Evolutionary conservation across 768 basidiomycete genomes (phyloP), one percentile per base, ranked within the genome.

Genomic region (Auricularia heimuer): DNA sequence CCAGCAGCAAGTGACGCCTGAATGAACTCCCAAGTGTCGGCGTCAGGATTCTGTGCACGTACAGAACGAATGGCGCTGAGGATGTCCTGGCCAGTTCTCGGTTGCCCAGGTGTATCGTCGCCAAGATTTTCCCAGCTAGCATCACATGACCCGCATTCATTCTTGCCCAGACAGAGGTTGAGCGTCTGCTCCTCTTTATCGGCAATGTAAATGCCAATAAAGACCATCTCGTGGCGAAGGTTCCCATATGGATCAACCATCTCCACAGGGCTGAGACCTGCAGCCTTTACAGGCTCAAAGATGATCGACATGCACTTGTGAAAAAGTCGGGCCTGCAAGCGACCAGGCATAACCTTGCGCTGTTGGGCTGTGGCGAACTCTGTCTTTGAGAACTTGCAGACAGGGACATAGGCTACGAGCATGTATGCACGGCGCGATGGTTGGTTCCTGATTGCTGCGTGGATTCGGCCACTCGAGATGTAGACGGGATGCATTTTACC

Each of bases 111-210:
- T 3, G 35, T 34, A 16, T 11, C 6, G 37, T 51, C 51, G 14
- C 62, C 65, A 63, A 65, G 51, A 21, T 3, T 21, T 12, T 62
- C 24, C 12, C 36, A 51, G 3, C 29, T 45, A 24, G 65, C 62
- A 11, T 4, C 12, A 37, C 65, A 65, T 3, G 11, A 2, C 7
- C 14, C 4, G 35, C 65, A 65, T 12, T 42, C n/a, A 54, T 62
- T 65, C 7, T 37, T 36, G 8, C 54, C 35, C 2, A 65, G 33
- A 63, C 65, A 42, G 11, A 56, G 18, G 35, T 11, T 42, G 24
- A 65, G 51, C 4, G n/a, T 11, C 11, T 65, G 65, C 42, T 65
- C 65, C 16, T 61, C 61, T 51, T 35, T 24, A 39, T 65, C 62
- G 1, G 39, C 61, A 54, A 65, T 65, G 63, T 62, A 63, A 3